Evolutionary conservation across 306 rosid genomes (phyloP).

Genomic region (Acacia melanoxylon): DNA sequence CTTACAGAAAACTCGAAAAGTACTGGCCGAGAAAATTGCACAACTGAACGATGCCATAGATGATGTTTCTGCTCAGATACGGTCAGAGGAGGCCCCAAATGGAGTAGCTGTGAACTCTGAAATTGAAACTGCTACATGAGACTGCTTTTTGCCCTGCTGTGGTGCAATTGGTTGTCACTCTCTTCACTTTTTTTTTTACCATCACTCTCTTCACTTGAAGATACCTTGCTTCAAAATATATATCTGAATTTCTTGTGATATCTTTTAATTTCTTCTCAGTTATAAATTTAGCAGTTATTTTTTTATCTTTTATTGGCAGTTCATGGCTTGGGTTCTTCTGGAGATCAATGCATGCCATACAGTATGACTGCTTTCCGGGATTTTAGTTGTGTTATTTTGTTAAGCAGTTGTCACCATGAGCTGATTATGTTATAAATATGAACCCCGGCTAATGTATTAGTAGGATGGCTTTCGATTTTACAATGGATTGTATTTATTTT

Average conservation of each 20-base stretch:
- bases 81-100: slow-evolving; percentile 60
- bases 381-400: slow-evolving; percentile 7
- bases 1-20: slow-evolving; percentile 82
- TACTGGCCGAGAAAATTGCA: slow-evolving; percentile 79
- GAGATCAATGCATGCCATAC: not conserved
- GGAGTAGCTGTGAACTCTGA: slow-evolving; percentile 70
- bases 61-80: slow-evolving; percentile 82
- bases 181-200: not conserved
- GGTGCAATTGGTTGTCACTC: slow-evolving; percentile 19
- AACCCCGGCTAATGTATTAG: not conserved
- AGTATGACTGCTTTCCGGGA: slow-evolving; percentile 25
- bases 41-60: slow-evolving; percentile 91
- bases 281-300: slow-evolving; percentile 37
- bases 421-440: not conserved
- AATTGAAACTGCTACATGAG: slow-evolving; percentile 72
- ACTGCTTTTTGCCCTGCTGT: slow-evolving; percentile 24
- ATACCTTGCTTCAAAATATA: slow-evolving; percentile 39
- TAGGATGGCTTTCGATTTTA: not conserved
- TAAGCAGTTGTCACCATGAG: slow-evolving; percentile 8
- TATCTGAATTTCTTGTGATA: slow-evolving; percentile 39
- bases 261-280: slow-evolving; percentile 32
- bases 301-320: slow-evolving; percentile 2
- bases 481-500: not conserved
- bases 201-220: not conserved
- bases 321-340: slow-evolving; percentile 6